phyloP scores from a whole-genome alignment of 2,329 filamentous ascomycete genomes.

The Pyricularia grisea region DNA sequence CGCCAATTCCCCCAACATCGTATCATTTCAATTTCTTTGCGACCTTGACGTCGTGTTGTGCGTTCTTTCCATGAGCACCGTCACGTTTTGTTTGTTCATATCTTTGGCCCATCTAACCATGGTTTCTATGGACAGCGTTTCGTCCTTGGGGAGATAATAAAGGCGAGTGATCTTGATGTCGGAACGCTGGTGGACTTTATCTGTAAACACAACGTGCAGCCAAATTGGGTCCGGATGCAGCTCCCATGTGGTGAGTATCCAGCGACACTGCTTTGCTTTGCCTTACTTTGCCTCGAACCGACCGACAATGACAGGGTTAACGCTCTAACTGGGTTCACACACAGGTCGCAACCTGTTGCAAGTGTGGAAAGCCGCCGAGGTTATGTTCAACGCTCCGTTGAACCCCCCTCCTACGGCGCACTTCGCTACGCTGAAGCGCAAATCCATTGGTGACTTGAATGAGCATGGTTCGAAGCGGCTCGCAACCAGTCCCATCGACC shows the following conservation, averaged over 20 bases:
- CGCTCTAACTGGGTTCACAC: constrained; percentile 3
- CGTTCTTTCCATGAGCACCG: background rate
- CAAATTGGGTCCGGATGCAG: constrained; percentile 25
- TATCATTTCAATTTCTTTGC: background rate
- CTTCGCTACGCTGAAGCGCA: constrained; percentile 20
- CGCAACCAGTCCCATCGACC: constrained; percentile 15
- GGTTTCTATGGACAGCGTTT: constrained; percentile 31
- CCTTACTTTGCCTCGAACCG: background rate
- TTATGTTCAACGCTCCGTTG: constrained; percentile 19
- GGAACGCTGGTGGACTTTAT: constrained; percentile 37
- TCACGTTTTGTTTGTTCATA: background rate
- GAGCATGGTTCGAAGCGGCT: constrained; percentile 21
- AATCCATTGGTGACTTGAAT: constrained; percentile 18
- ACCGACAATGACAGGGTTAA: background rate
- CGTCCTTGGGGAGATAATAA: constrained; percentile 48
- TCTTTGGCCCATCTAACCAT: background rate
- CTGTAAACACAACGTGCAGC: constrained; percentile 19
- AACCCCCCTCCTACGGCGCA: constrained; percentile 12
- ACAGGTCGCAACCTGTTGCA: constrained; percentile 25
- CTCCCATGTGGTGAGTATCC: constrained; percentile 21
- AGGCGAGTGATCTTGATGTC: constrained; percentile 41
- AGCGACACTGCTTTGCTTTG: background rate
- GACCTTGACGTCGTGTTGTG: background rate
- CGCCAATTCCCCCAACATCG: background rate
- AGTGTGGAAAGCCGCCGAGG: constrained; percentile 20